Percentiles rank a stretch among this genome's conserved stretches.
Evolutionary conservation across 1,284 basidiomycete species (phyloP).

Genomic region (Cryptococcus floricola): DNA sequence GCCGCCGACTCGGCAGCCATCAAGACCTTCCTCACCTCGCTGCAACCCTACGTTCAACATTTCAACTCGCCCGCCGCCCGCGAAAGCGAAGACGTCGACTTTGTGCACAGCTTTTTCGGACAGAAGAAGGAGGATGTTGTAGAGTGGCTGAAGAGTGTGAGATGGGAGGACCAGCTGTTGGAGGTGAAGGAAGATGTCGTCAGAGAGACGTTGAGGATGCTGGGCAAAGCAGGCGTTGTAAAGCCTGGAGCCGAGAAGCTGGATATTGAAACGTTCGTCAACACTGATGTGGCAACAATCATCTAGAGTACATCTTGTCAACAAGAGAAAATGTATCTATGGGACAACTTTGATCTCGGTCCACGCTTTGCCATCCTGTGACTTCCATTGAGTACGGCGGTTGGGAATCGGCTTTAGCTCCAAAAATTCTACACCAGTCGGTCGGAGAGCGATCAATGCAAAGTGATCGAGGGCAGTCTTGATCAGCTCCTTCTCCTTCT

Average conservation of each 20-base stretch:
- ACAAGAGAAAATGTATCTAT: constrained; percentile 1
- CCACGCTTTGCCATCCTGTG: constrained; percentile 18
- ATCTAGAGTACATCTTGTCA: constrained; percentile 25
- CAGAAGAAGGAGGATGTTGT: constrained; percentile 62
- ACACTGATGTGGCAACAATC: constrained; percentile 55
- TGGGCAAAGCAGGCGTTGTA: constrained; percentile 72
- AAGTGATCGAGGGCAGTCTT: constrained; percentile 36
- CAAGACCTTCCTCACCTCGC: constrained; percentile 58
- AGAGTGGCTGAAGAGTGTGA: constrained; percentile 77
- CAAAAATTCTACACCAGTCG: constrained; percentile 38
- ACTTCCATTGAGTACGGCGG: constrained; percentile 31
- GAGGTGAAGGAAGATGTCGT: constrained; percentile 64
- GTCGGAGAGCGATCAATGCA: constrained; percentile 39
- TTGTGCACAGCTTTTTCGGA: constrained; percentile 71
- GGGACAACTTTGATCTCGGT: constrained; percentile 33
- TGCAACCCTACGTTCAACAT: constrained; percentile 62
- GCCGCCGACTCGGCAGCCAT: constrained; percentile 56
- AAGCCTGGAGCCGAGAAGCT: constrained; percentile 60
- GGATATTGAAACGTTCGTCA: constrained; percentile 60
- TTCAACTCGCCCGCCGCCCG: constrained; percentile 67
- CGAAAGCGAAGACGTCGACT: constrained; percentile 62
- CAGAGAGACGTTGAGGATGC: constrained; percentile 63
- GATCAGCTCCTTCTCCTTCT: constrained; percentile 30
- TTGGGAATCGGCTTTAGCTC: constrained; percentile 44
- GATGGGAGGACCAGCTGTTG: constrained; percentile 65